Conservation (phyloP, 805 yeast species). For the Lipomyces sp. region DNA sequence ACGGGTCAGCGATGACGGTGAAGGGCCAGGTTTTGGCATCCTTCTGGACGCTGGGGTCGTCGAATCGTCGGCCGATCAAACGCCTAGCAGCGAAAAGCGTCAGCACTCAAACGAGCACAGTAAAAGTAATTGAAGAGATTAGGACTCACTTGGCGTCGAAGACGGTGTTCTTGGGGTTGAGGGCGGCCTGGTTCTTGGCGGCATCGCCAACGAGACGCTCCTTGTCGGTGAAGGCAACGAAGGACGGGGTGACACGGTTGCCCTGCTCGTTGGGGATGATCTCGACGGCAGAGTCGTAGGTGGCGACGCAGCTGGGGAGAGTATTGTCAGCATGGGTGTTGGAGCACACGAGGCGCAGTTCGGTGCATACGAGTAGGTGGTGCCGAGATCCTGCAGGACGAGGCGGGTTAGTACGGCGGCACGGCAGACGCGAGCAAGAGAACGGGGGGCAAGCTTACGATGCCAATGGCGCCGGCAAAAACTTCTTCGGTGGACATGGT, state of each 20-base stretch:
- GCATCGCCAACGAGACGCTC: conserved; percentile 96
- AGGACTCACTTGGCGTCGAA: conserved; percentile 56
- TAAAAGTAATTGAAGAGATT: no score
- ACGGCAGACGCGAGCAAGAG: not conserved
- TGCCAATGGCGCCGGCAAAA: conserved; percentile 99
- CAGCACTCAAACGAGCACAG: not conserved
- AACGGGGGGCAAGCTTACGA: conserved; percentile 46
- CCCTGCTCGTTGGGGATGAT: conserved; percentile 98
- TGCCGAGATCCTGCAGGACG: conserved; percentile 30
- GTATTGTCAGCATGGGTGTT: not conserved
- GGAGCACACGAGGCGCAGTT: not conserved
- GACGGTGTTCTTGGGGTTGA: conserved; percentile 87
- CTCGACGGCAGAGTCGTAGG: conserved; percentile 89
- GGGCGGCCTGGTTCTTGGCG: conserved; percentile 95
- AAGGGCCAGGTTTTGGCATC: conserved; percentile 94
- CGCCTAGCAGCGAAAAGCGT: conserved; percentile 70
- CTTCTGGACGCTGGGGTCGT: conserved; percentile 78
- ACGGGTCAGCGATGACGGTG: conserved; percentile 59
- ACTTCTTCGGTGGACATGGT: conserved; percentile 68
- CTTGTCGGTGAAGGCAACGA: conserved; percentile 88
- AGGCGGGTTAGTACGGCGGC: not conserved
- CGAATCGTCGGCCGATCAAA: conserved; percentile 86
- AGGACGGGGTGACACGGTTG: conserved; percentile 96
- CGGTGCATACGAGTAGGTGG: conserved; percentile 32
- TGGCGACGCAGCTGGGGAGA: conserved; percentile 69